Base-by-base conservation (phyloP, 306 rosid genomes). In the Trifolium pratense region DNA sequence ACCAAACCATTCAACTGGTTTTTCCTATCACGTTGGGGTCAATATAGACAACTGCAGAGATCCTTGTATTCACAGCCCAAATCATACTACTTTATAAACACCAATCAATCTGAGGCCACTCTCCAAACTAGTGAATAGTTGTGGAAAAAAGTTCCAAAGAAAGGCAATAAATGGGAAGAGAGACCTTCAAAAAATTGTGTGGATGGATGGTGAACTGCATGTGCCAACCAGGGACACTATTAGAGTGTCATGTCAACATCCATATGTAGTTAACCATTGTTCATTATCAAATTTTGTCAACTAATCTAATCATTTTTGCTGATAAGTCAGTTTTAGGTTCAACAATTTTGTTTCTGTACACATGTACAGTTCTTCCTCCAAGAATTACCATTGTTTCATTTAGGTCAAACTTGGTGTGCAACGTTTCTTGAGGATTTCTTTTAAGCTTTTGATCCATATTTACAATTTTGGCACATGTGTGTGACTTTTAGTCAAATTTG, bases 21-120 rank as follows among this genome's bases (percentile, higher is more conserved):
- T 16, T 51, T 51, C 57, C 57, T 51, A 16, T n/a, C 57, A 51
- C 57, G 21, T 51, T 51, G 57, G 57, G 57, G 57, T 16, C 57
- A 51, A 51, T 51, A 51, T 16, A 51, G 20, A 2, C 11, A 51
- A 9, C 25, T n/a, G 25, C 57, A 51, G 57, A 66, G 13, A 17
- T 53, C 29, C 25, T 53, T 53, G 59, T 53, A 53, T 3, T 53
- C 26, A 20, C 59, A 18, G 26, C 13, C 26, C 14, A 9, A 53
- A 20, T 20, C 29, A 18, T 53, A 53, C 59, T 53, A n/a, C 25
- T 6, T 25, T 51, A 51, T 51, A 51, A 51, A 51, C 23, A 51
- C 23, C 57, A 51, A 51, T 16, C 23, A 51, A 16, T 16, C 11
- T 2, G 57, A 51, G 51, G n/a, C 55, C 55, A 1, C 14, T 5